Evolutionary conservation across 371 early-diverging fungal genomes (phyloP).

Genomic region (Globomyces sp.): DNA sequence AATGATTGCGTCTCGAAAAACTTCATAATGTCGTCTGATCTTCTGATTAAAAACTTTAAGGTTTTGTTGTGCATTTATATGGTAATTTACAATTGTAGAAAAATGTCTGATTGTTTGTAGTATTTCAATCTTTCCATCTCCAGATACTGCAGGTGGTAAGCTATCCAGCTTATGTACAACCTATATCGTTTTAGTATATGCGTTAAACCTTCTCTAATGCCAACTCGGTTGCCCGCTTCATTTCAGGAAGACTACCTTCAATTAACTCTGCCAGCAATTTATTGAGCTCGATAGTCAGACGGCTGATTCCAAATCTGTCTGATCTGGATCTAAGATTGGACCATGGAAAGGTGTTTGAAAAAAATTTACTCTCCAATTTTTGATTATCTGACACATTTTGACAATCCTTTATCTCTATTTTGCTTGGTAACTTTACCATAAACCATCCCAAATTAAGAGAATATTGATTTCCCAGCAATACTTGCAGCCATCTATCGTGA

Average conservation of each 20-base stretch:
- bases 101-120: slow-evolving; percentile 42
- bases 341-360: slow-evolving; percentile 33
- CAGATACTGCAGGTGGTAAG: slow-evolving; percentile 33
- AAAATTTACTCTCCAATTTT: slow-evolving; percentile 32
- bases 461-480: slow-evolving; percentile 37
- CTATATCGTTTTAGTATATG: slow-evolving; percentile 22
- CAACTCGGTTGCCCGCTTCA: slow-evolving; percentile 34
- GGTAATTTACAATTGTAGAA: slow-evolving; percentile 34
- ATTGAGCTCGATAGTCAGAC: slow-evolving; percentile 33
- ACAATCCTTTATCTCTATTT: slow-evolving; percentile 28
- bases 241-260: slow-evolving; percentile 35
- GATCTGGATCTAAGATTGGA: slow-evolving; percentile 28
- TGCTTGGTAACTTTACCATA: slow-evolving; percentile 39
- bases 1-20: slow-evolving; percentile 27
- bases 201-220: slow-evolving; percentile 25
- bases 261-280: slow-evolving; percentile 32
- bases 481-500: slow-evolving; percentile 42
- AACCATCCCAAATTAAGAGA: slow-evolving; percentile 56
- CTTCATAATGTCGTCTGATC: slow-evolving; percentile 37
- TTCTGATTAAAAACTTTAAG: slow-evolving; percentile 40
- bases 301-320: slow-evolving; percentile 39
- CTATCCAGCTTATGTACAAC: slow-evolving; percentile 6
- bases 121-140: slow-evolving; percentile 41
- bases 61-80: slow-evolving; percentile 40
- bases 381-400: slow-evolving; percentile 31